A percentile compares a stretch with the other conserved stretches of the same genome.
Conservation (phyloP, 345 rosid genomes). For the Arabidopsis suecica region DNA sequence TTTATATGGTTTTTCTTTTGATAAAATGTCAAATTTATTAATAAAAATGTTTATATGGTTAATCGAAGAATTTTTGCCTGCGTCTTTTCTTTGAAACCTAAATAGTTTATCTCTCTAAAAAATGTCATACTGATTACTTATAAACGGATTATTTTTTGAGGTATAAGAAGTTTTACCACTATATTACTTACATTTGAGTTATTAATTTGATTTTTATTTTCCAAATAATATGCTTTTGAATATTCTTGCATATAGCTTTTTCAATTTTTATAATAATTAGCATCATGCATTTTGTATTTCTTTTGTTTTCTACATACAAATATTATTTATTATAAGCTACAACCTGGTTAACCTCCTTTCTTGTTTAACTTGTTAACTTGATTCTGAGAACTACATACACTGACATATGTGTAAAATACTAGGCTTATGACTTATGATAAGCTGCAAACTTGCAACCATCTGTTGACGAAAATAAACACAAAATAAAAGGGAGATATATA, state of each 20-base stretch:
- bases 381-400: background rate
- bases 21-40: too few species aligned
- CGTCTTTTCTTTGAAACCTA: too few species aligned
- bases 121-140: too few species aligned
- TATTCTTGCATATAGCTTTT: background rate
- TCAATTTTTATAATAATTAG: background rate
- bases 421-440: background rate
- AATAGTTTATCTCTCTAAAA: too few species aligned
- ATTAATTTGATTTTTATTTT: too few species aligned
- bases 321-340: background rate
- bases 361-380: slow-evolving; percentile 1
- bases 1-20: too few species aligned
- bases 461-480: background rate
- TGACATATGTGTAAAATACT: background rate
- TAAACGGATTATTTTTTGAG: too few species aligned
- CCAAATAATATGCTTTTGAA: too few species aligned
- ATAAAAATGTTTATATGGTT: too few species aligned
- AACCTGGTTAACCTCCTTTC: background rate
- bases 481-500: background rate
- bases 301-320: background rate
- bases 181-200: too few species aligned
- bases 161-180: too few species aligned
- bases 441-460: background rate
- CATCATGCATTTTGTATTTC: background rate
- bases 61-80: too few species aligned